Conservation (phyloP, 140 eudicot genomes). For the Ambrosia hybrid region DNA sequence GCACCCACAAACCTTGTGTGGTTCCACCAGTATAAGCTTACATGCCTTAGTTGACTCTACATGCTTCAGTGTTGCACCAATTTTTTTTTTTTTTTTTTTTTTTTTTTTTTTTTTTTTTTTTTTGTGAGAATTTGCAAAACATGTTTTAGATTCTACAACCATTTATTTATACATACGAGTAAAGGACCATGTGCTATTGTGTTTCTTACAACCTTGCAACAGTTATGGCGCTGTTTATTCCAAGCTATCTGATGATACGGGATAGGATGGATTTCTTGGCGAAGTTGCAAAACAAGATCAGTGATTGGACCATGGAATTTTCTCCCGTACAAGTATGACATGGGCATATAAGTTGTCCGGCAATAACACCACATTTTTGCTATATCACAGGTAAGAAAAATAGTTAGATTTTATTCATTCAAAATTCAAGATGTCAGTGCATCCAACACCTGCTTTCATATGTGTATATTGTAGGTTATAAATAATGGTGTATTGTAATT, state of each 20-base stretch:
- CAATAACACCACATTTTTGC: constrained; percentile 60
- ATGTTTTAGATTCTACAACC: constrained; percentile 2
- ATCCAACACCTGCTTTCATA: not conserved
- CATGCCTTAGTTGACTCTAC: constrained; percentile 3
- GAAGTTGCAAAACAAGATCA: constrained; percentile 39
- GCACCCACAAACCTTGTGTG: not conserved
- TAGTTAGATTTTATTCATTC: not conserved
- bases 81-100: too few species aligned
- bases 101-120: not conserved
- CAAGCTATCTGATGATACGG: constrained; percentile 42
- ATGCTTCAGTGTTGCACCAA: not conserved
- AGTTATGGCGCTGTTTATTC: constrained; percentile 52
- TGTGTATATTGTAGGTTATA: not conserved
- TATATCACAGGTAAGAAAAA: constrained; percentile 16
- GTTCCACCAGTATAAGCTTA: too few species aligned
- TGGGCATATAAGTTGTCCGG: constrained; percentile 51
- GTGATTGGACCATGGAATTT: constrained; percentile 48
- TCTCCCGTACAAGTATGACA: constrained; percentile 56
- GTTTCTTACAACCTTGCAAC: constrained; percentile 43
- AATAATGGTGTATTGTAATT: not conserved
- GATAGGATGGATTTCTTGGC: constrained; percentile 45
- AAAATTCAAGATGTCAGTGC: not conserved
- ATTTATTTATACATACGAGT: not conserved
- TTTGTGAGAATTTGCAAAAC: not conserved
- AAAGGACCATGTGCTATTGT: not conserved